phyloP scores from a whole-genome alignment of 2,329 filamentous ascomycete genomes.

The Periconia sp. region DNA sequence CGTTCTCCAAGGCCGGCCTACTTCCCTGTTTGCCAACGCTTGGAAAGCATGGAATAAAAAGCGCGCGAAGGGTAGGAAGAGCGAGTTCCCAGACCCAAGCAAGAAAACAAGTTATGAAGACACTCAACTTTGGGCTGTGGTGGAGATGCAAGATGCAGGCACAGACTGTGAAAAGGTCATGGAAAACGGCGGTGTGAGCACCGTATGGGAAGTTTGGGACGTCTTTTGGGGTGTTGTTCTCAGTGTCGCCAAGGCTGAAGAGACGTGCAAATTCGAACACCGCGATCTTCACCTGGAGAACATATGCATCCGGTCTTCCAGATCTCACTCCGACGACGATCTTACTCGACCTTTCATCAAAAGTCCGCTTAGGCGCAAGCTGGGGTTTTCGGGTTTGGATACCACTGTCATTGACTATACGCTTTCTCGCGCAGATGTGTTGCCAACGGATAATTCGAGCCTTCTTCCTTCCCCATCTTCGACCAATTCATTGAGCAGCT shows the following conservation, averaged over 20 bases:
- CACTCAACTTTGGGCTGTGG: conserved; percentile 62
- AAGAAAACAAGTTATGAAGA: conserved; percentile 56
- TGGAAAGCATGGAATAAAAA: conserved; percentile 50
- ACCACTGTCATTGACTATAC: conserved; percentile 71
- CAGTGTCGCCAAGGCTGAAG: conserved; percentile 63
- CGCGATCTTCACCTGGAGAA: conserved; percentile 69
- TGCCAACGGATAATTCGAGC: background rate
- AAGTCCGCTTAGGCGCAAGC: conserved; percentile 38
- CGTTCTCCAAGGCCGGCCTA: conserved; percentile 60
- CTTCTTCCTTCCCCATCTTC: conserved; percentile 10
- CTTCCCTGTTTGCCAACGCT: conserved; percentile 50
- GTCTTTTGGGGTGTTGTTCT: conserved; percentile 69
- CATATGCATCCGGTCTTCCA: conserved; percentile 55
- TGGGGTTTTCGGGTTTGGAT: conserved; percentile 59
- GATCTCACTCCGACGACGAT: conserved; percentile 18
- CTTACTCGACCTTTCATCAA: conserved; percentile 36
- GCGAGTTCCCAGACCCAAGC: conserved; percentile 59
- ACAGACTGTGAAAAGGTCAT: conserved; percentile 53
- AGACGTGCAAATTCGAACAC: conserved; percentile 64
- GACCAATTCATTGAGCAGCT: conserved; percentile 8
- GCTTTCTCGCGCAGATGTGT: conserved; percentile 61
- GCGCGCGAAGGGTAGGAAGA: conserved; percentile 47
- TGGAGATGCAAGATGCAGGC: conserved; percentile 69
- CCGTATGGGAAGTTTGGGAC: conserved; percentile 57
- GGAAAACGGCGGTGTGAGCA: conserved; percentile 36